These are phyloP conservation scores for Larix sibirica DNA, from an alignment of 83 land plant genomes.

Conservation along the genomic window DNA sequence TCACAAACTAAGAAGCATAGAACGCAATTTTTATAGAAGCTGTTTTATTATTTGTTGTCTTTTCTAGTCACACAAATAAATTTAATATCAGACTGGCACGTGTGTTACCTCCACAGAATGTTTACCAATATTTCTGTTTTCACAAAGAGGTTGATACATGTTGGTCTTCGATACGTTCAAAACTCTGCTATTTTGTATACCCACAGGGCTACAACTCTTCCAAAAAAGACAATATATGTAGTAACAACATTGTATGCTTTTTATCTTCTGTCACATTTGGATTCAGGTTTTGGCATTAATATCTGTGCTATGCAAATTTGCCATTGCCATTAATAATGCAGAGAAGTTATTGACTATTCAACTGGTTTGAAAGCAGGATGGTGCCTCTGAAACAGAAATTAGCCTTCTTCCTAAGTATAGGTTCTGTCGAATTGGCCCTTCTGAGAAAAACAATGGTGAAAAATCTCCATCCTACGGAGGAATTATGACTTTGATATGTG, in stretches of 20 bases:
- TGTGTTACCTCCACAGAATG: background rate
- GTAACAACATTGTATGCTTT: background rate
- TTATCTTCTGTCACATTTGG: background rate
- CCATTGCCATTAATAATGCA: background rate
- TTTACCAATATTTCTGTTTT: background rate
- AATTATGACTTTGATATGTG: background rate
- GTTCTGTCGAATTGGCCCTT: slow-evolving; percentile 22
- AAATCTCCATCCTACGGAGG: slow-evolving; percentile 6
- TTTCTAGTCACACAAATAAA: too few relatives aligned
- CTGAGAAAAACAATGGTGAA: slow-evolving; percentile 11
- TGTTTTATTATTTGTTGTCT: too few relatives aligned
- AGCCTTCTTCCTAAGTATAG: slow-evolving; percentile 52
- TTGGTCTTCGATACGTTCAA: background rate
- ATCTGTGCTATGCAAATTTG: background rate
- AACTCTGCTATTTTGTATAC: background rate
- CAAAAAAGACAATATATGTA: background rate
- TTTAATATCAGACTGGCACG: too few relatives aligned
- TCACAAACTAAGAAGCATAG: too few relatives aligned
- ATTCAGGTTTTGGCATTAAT: background rate
- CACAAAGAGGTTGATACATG: background rate
- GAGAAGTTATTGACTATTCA: background rate
- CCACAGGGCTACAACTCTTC: too few relatives aligned
- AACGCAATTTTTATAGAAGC: too few relatives aligned
- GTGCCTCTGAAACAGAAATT: slow-evolving; percentile 65
- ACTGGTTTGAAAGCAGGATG: slow-evolving; percentile 32